Percentiles rank a stretch among this genome's conserved stretches.
phyloP scores from a whole-genome alignment of 805 yeast species.

The Pichia scutulata region DNA sequence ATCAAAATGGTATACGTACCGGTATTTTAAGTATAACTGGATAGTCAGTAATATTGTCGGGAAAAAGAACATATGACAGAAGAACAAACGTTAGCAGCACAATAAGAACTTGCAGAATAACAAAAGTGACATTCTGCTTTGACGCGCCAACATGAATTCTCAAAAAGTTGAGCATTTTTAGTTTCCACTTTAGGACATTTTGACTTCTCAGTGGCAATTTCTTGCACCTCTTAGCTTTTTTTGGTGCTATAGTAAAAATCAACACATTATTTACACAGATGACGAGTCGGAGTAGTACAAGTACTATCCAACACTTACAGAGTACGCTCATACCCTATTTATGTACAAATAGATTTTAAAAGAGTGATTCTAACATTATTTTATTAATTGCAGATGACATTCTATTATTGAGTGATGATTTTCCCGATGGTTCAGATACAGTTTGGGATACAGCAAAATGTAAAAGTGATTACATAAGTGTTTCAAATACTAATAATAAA shows the following conservation, averaged over 20 bases:
- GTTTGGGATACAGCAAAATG: neutral
- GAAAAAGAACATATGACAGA: neutral
- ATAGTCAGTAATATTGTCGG: neutral
- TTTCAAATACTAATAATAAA: neutral
- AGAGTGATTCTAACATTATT: neutral
- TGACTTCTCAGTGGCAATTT: neutral
- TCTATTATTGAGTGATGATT: neutral
- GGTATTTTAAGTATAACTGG: neutral
- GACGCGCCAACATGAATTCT: neutral
- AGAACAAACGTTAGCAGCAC: neutral
- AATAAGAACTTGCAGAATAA: neutral
- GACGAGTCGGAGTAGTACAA: neutral
- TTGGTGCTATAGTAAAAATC: too few species aligned
- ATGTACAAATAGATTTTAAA: neutral
- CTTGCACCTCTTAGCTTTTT: neutral
- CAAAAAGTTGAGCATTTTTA: neutral
- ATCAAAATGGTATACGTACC: neutral
- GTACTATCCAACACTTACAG: neutral
- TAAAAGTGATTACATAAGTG: neutral
- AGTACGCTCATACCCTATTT: neutral
- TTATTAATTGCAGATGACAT: neutral
- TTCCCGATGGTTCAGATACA: neutral
- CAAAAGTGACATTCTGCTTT: neutral
- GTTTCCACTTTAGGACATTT: neutral
- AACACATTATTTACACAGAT: neutral